Conservation (phyloP, 2,329 filamentous ascomycete species). For the Trichoderma arundinaceum region DNA sequence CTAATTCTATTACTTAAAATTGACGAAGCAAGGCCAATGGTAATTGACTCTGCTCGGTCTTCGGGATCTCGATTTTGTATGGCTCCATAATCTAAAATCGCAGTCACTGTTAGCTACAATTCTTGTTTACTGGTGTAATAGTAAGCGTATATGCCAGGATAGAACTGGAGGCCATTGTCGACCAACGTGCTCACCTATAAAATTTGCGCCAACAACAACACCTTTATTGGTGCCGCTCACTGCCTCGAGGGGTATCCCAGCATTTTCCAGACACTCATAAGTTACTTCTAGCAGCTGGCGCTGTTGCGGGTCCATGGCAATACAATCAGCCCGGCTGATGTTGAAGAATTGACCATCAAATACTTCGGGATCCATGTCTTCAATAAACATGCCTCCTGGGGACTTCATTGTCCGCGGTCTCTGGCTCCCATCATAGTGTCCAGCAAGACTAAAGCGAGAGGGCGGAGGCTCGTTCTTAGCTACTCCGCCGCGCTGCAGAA, state of each 20-base stretch:
- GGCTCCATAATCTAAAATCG: constrained; percentile 41
- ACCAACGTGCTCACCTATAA: constrained; percentile 42
- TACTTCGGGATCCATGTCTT: constrained; percentile 33
- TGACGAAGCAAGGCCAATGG: constrained; percentile 39
- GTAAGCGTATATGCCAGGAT: constrained; percentile 41
- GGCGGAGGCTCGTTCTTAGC: constrained; percentile 41
- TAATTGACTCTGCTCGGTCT: not conserved
- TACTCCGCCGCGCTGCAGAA: constrained; percentile 42
- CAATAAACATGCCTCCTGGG: constrained; percentile 48
- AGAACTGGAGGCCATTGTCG: constrained; percentile 31
- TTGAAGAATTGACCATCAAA: constrained; percentile 35
- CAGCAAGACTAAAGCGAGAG: constrained; percentile 43
- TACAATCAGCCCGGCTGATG: constrained; percentile 29
- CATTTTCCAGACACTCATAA: constrained; percentile 50
- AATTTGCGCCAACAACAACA: constrained; percentile 41
- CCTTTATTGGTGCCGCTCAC: constrained; percentile 34
- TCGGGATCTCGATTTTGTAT: constrained; percentile 37
- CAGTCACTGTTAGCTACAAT: too few species aligned
- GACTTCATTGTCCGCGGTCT: constrained; percentile 46
- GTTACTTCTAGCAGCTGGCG: constrained; percentile 49
- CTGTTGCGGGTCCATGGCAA: constrained; percentile 52
- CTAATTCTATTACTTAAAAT: constrained; percentile 34
- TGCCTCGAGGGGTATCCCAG: constrained; percentile 42
- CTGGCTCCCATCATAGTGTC: constrained; percentile 46
- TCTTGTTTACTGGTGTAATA: constrained; percentile 20